These are phyloP conservation scores for Juncus effusus DNA, from an alignment of 176 grass and related monocot species.

Conservation along the genomic window DNA sequence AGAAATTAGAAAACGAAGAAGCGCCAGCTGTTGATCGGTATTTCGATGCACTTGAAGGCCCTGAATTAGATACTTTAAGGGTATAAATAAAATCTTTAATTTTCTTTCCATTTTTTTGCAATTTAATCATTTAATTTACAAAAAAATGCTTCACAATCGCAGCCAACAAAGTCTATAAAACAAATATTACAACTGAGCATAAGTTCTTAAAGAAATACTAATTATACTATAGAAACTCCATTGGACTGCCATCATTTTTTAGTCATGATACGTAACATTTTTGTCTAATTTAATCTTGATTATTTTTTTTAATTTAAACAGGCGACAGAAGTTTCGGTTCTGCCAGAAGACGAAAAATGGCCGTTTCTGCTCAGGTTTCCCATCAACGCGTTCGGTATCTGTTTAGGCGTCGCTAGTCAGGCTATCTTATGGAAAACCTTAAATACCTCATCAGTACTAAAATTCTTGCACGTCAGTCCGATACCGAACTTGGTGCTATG, in stretches of 20 bases:
- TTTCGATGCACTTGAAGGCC: constrained; percentile 88
- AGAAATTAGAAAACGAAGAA: constrained; percentile 42
- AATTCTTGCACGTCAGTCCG: constrained; percentile 61
- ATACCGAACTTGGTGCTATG: constrained; percentile 52
- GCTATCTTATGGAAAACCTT: constrained; percentile 88
- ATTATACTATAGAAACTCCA: neutral
- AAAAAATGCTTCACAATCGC: too few species aligned
- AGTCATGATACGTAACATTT: neutral
- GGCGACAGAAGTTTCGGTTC: constrained; percentile 69
- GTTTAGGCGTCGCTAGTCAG: constrained; percentile 85
- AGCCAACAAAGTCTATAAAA: neutral
- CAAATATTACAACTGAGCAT: neutral
- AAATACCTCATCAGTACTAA: constrained; percentile 40
- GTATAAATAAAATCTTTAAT: constrained; percentile 26
- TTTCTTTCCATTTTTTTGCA: neutral
- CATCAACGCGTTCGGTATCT: constrained; percentile 80
- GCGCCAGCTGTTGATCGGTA: constrained; percentile 66
- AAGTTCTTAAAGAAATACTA: neutral
- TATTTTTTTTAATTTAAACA: constrained; percentile 10
- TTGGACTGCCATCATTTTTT: neutral
- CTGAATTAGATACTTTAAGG: constrained; percentile 83
- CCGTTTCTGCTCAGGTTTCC: constrained; percentile 93
- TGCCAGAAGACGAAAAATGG: constrained; percentile 82
- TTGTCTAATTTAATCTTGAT: neutral
- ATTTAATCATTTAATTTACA: neutral